phyloP scores from a whole-genome alignment of 345 rosid genomes.

The Dipteronia sinensis region DNA sequence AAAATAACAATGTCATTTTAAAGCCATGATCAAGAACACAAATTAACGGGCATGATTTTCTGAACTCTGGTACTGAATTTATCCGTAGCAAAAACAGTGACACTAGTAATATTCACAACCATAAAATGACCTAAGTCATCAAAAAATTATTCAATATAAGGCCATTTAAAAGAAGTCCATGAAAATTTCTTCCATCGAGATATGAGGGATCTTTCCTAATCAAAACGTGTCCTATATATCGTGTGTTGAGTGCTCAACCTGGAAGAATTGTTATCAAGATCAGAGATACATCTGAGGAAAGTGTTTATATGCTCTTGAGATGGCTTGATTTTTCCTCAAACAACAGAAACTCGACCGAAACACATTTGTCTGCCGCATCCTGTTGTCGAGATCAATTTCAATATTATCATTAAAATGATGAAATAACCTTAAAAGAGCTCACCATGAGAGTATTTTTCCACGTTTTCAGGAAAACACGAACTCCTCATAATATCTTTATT shows the following conservation, averaged over 20 bases:
- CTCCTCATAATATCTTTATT: slow-evolving; percentile 61
- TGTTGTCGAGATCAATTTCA: slow-evolving; percentile 25
- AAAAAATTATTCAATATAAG: neutral
- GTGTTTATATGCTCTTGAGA: slow-evolving; percentile 54
- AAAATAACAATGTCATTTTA: neutral
- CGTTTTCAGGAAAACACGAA: slow-evolving; percentile 51
- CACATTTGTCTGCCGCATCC: slow-evolving; percentile 86
- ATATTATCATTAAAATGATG: neutral
- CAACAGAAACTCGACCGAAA: slow-evolving; percentile 69
- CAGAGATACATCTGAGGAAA: slow-evolving; percentile 59
- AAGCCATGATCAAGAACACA: neutral
- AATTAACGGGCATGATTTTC: neutral
- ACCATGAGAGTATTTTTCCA: slow-evolving; percentile 69
- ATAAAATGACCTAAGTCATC: neutral
- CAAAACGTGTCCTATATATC: neutral
- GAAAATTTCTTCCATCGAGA: neutral
- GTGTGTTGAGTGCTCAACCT: slow-evolving; percentile 38
- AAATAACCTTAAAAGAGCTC: neutral
- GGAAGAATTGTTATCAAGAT: slow-evolving; percentile 85
- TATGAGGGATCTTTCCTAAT: neutral
- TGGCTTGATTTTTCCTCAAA: slow-evolving; percentile 57
- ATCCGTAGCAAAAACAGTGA: neutral
- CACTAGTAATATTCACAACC: neutral
- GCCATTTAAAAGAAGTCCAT: neutral
- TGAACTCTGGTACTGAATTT: neutral